Base-by-base conservation (phyloP, 306 rosid genomes). In the Acacia crassicarpa region DNA sequence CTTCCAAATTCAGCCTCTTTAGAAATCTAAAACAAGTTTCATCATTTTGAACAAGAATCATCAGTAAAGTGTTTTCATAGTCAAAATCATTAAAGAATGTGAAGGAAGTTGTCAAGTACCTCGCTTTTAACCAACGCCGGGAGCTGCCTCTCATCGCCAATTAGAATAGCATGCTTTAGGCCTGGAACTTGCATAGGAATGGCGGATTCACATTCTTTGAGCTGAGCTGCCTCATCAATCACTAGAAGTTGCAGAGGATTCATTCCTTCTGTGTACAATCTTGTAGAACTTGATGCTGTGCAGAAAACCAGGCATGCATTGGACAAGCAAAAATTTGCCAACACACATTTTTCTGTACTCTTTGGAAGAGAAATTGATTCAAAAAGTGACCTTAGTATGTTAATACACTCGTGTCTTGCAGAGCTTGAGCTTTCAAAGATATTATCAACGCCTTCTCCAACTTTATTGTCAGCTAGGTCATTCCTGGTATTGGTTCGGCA, bases 171-270 rank as follows among this genome's bases (percentile, higher is more conserved):
- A 69, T 81, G 79, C 45, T 80, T 72, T 27, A 85, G 71, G 38
- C 89, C 89, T 33, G 83, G 75, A 22, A 88, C 81, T 78, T 84
- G 90, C 77, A 90, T 41, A 17, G 93, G 91, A 56, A 90, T 85
- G 22, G 84, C 76, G 3, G 91, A 88, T 66, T 90, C 93, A 53
- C 93, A 90, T 83, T 88, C 93, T 66, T 82, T 90, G 16, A 90
- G 88, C 65, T 84, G 87, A 3, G 90, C 94, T 33, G 89, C 92
- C 80, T 90, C 94, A 53, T 90, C 94, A 62, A 90, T 83, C 22
- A 90, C 87, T 67, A 90, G 45, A 43, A 83, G 72, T 54, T 85
- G 80, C 3, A 87, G 16, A 2, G 84, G 87, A 19, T 23, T 8
- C 69, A 40, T 76, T 22, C 11, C 75, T 74, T 45, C 35, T 2